phyloP scores from a whole-genome alignment of 148 eudicot genomes.

The Oxyria digyna region DNA sequence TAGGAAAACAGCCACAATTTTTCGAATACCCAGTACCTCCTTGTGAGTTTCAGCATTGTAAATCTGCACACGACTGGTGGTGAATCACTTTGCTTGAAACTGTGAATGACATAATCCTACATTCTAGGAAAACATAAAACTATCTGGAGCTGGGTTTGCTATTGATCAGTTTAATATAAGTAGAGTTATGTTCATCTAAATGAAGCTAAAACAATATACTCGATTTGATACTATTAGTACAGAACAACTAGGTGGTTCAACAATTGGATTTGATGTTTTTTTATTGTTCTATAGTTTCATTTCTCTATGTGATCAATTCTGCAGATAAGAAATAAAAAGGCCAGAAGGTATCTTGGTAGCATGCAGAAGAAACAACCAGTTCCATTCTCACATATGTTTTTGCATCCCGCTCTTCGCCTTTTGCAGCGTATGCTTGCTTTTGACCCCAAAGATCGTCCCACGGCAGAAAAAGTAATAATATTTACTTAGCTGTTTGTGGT shows the following conservation, averaged over 20 bases:
- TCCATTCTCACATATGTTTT: slow-evolving; percentile 37
- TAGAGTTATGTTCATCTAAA: background rate
- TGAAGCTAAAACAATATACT: background rate
- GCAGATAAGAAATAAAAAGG: slow-evolving; percentile 60
- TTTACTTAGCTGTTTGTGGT: background rate
- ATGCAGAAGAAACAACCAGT: slow-evolving; percentile 37
- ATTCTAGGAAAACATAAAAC: too few species aligned
- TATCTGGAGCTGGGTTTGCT: too few species aligned
- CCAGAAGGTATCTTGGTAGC: slow-evolving; percentile 35
- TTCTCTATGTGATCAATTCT: background rate
- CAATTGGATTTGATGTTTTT: slow-evolving; percentile 89
- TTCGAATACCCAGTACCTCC: too few species aligned
- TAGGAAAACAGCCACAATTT: too few species aligned
- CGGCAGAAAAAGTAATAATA: slow-evolving; percentile 38
- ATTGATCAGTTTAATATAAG: too few species aligned
- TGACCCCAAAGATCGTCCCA: slow-evolving; percentile 57
- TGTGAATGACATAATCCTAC: too few species aligned
- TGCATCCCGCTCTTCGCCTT: slow-evolving; percentile 31
- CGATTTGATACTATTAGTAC: too few species aligned
- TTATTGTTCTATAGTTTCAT: slow-evolving; percentile 59
- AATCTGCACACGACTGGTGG: too few species aligned
- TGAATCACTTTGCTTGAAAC: too few species aligned
- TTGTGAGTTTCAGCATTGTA: too few species aligned
- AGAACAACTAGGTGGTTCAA: slow-evolving; percentile 31
- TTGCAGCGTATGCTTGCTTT: slow-evolving; percentile 41